Evolutionary conservation across 371 early-diverging fungal genomes (phyloP).

Genomic region (Thermomucor indicae-seudaticae): DNA sequence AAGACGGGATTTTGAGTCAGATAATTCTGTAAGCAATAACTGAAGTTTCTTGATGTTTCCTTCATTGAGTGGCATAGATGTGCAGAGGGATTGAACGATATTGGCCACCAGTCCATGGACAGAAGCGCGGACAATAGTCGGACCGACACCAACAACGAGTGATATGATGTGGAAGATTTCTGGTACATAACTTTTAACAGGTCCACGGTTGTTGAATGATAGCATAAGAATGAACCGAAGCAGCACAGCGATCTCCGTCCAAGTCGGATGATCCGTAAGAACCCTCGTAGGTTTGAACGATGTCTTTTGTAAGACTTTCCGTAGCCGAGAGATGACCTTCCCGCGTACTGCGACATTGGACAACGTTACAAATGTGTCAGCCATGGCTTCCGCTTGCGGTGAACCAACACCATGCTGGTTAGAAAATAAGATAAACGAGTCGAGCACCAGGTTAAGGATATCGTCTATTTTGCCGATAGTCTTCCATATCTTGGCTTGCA

Average conservation of each 20-base stretch:
- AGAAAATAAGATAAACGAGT: conserved; percentile 75
- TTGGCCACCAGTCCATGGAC: conserved; percentile 91
- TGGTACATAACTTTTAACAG: conserved; percentile 73
- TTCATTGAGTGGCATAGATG: conserved; percentile 66
- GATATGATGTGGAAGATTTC: conserved; percentile 85
- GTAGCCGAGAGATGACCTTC: conserved; percentile 74
- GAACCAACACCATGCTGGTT: conserved; percentile 81
- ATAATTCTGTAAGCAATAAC: conserved; percentile 61
- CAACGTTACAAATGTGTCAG: conserved; percentile 82
- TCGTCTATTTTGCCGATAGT: conserved; percentile 77
- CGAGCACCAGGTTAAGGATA: conserved; percentile 76
- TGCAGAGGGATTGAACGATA: conserved; percentile 83
- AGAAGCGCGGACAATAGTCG: conserved; percentile 81
- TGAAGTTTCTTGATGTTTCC: conserved; percentile 58
- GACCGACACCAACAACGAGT: conserved; percentile 80
- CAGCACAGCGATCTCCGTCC: conserved; percentile 87
- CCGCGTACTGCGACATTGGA: conserved; percentile 81
- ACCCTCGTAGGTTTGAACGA: conserved; percentile 68
- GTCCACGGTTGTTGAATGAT: conserved; percentile 82
- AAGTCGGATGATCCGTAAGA: conserved; percentile 77
- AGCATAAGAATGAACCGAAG: conserved; percentile 84
- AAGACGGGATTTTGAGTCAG: conserved; percentile 73
- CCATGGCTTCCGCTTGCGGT: conserved; percentile 78
- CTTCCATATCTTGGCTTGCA: conserved; percentile 86
- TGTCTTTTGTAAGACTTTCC: conserved; percentile 72